Base-by-base conservation (phyloP, 495 filamentous ascomycete genomes). In the Talaromyces proteolyticus region DNA sequence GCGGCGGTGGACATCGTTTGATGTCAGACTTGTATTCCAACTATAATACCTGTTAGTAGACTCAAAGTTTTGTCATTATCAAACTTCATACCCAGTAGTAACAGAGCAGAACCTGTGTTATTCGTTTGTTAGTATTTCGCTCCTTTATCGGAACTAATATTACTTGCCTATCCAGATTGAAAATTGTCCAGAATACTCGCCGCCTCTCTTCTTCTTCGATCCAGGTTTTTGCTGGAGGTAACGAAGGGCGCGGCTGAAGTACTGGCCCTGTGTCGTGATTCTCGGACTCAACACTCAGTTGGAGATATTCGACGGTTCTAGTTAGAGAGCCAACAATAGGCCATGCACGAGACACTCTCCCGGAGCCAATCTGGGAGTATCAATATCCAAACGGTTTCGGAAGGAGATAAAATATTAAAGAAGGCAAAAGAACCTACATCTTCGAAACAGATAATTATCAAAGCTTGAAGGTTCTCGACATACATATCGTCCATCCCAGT, bases 171-270 rank as follows among this genome's bases (percentile, higher is more conserved):
- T 78, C 75, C 37, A 77, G 63, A 29, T 67, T 69, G 44, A 74
- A 78, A 0, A 67, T 59, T 6, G 64, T 69, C 77, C 76, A 80
- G 49, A 79, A 79, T 3, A 69, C 51, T 7, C 77, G 52, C 5
- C 77, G 60, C 11, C 74, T 64, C 54, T 79, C 75, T 56, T 80
- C 77, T 12, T 69, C 53, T 45, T 79, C 74, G 3, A 47, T 51
- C 73, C 76, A 77, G 50, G 59, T 59, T 42, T 57, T 58, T 42
- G 45, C 25, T 23, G 23, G 22, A 6, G 36, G 18, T 7, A 53
- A 10, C 29, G 24, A 53, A 22, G 44, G 16, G 25, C 40, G 42
- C 4, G 73, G 61, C 3, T 72, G 62, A 10, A 60, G 53, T 5
- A 69, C 44, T 19, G 57, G 51, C 14, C 57, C 49, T n/a, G 22